A percentile compares a stretch with the other conserved stretches of the same genome.
These are phyloP conservation scores for Piper longum DNA, from an alignment of 164 flowering plant genomes.

Conservation along the genomic window DNA sequence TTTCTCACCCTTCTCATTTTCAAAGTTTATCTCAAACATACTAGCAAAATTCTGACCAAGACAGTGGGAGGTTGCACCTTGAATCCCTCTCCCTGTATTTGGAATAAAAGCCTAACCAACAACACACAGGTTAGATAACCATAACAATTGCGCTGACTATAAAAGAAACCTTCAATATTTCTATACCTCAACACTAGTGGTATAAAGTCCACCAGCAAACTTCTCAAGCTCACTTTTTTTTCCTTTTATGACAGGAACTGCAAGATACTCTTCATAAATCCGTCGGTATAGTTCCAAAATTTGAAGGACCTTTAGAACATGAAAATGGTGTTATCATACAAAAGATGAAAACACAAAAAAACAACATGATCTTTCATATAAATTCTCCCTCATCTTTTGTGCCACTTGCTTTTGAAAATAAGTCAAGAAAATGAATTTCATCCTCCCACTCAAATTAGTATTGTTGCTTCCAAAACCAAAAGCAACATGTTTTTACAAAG, in stretches of 20 bases:
- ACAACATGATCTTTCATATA: no score
- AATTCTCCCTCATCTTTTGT: no score
- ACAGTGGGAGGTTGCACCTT: constrained; percentile 98
- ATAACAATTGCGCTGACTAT: not conserved
- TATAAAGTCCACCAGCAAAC: constrained; percentile 98
- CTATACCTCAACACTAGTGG: constrained; percentile 86
- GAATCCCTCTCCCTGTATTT: constrained; percentile 90
- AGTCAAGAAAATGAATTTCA: no score
- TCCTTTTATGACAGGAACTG: constrained; percentile 87
- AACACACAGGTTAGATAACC: not conserved
- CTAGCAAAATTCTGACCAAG: constrained; percentile 97
- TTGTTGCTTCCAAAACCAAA: no score
- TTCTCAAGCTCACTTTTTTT: constrained; percentile 90
- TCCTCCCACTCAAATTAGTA: no score
- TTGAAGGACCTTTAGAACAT: constrained; percentile 61
- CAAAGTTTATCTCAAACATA: constrained; percentile 89
- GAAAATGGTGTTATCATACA: not conserved
- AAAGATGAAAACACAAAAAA: not conserved
- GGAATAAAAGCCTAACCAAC: constrained; percentile 76
- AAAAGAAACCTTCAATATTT: not conserved
- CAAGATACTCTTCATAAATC: constrained; percentile 83
- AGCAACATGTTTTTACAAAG: no score
- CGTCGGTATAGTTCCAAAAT: constrained; percentile 81
- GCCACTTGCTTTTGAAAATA: no score
- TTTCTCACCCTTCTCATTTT: constrained; percentile 83